Conservation (phyloP, 2,329 filamentous ascomycete species). For the Chrysoporthe austroafricana region DNA sequence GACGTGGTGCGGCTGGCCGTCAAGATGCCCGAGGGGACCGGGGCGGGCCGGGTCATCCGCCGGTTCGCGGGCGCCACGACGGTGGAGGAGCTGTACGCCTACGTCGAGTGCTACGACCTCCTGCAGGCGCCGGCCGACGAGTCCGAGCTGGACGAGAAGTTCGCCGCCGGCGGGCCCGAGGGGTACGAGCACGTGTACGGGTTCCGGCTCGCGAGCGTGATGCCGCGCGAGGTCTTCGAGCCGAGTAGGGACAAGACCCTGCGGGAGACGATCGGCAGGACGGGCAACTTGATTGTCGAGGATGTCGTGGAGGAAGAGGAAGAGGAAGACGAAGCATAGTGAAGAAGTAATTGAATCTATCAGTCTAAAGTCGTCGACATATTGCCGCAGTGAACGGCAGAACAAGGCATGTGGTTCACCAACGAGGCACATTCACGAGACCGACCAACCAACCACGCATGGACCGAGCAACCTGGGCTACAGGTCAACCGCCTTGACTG, state of each 20-base stretch:
- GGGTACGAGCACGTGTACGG: conserved; percentile 79
- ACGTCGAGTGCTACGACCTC: conserved; percentile 86
- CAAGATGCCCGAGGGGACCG: conserved; percentile 62
- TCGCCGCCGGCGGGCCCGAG: conserved; percentile 55
- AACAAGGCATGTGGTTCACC: too few relatives aligned
- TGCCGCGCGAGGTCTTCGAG: conserved; percentile 83
- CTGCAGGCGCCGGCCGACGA: conserved; percentile 47
- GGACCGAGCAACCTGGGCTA: too few relatives aligned
- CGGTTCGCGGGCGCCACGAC: conserved; percentile 71
- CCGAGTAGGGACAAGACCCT: conserved; percentile 69
- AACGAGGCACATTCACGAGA: too few relatives aligned
- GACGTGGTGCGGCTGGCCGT: conserved; percentile 73
- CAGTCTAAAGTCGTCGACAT: too few relatives aligned
- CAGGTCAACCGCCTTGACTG: too few relatives aligned
- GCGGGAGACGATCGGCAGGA: conserved; percentile 74
- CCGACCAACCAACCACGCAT: too few relatives aligned
- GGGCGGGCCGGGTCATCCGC: conserved; percentile 75
- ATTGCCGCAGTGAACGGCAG: too few relatives aligned
- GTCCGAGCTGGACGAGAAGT: conserved; percentile 38
- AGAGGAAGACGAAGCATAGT: conserved; percentile 23
- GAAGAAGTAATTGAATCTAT: too few relatives aligned
- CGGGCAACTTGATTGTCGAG: conserved; percentile 90
- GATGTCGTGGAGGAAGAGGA: conserved; percentile 38
- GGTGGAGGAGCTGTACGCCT: conserved; percentile 91
- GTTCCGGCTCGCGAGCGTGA: conserved; percentile 83